phyloP scores from a whole-genome alignment of 129 eudicot species.

The Centella asiatica region DNA sequence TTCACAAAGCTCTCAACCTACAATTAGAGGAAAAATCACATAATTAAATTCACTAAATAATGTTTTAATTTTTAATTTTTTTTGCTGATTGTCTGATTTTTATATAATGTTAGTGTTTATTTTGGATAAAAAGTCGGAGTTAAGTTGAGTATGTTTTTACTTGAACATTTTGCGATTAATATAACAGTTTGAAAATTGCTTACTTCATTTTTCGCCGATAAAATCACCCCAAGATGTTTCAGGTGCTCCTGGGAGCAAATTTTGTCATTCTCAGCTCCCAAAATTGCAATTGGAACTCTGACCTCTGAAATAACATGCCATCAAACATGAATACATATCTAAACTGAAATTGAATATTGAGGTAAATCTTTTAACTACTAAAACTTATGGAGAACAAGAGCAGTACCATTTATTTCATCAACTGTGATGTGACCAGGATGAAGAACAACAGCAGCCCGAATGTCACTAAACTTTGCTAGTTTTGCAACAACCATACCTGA shows the following conservation, averaged over 20 bases:
- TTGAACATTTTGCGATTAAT: no score
- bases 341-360: no score
- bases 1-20: slow-evolving; percentile 36
- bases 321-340: no score
- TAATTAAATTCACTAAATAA: no score
- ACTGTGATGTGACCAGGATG: slow-evolving; percentile 36
- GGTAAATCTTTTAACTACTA: not conserved
- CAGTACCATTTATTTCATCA: slow-evolving; percentile 38
- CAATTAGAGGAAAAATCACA: no score
- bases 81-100: no score
- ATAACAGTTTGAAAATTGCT: no score
- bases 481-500: slow-evolving; percentile 18
- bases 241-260: slow-evolving; percentile 28
- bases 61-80: no score
- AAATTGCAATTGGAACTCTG: slow-evolving; percentile 40
- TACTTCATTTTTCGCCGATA: slow-evolving; percentile 39
- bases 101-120: no score
- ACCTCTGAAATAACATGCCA: no score
- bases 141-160: no score
- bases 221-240: slow-evolving; percentile 26
- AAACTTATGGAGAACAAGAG: not conserved
- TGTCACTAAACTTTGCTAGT: slow-evolving; percentile 36
- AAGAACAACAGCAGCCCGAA: slow-evolving; percentile 43
- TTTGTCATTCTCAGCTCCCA: slow-evolving; percentile 46
- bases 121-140: no score